phyloP scores from a whole-genome alignment of 2,329 filamentous ascomycete genomes.

The Cladorrhinum sp. region DNA sequence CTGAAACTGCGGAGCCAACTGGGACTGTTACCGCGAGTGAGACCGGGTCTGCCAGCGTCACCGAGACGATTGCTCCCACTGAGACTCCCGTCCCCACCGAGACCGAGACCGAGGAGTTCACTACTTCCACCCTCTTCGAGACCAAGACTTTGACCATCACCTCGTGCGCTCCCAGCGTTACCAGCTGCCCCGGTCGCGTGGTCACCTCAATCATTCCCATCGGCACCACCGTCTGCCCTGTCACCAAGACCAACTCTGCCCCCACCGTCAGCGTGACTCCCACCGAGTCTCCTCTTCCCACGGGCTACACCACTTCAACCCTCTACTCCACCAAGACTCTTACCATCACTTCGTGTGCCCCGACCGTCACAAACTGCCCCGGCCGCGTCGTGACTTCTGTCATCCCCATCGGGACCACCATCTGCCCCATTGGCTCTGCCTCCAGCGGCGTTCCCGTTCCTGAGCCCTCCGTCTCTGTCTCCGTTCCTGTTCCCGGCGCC shows the following conservation, averaged over 20 bases:
- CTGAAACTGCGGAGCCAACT: conserved; percentile 9
- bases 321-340: conserved; percentile 27
- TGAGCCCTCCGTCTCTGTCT: neutral
- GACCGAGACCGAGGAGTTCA: conserved; percentile 9
- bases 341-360: conserved; percentile 30
- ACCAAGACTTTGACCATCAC: conserved; percentile 30
- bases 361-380: conserved; percentile 25
- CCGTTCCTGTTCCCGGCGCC: neutral
- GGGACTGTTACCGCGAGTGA: neutral
- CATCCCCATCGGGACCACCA: conserved; percentile 17
- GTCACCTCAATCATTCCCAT: conserved; percentile 31
- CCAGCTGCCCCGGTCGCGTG: conserved; percentile 28
- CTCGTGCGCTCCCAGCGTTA: conserved; percentile 29
- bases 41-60: conserved; percentile 5
- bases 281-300: conserved; percentile 7
- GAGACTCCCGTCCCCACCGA: conserved; percentile 5
- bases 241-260: conserved; percentile 24
- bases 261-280: conserved; percentile 3
- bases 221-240: conserved; percentile 42
- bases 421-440: conserved; percentile 18
- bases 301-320: conserved; percentile 22
- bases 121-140: conserved; percentile 26
- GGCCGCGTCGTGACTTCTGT: conserved; percentile 19
- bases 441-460: neutral
- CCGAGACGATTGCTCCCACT: neutral